phyloP scores from a whole-genome alignment of 2,329 filamentous ascomycete genomes.

The Apiospora kogelbergensis region DNA sequence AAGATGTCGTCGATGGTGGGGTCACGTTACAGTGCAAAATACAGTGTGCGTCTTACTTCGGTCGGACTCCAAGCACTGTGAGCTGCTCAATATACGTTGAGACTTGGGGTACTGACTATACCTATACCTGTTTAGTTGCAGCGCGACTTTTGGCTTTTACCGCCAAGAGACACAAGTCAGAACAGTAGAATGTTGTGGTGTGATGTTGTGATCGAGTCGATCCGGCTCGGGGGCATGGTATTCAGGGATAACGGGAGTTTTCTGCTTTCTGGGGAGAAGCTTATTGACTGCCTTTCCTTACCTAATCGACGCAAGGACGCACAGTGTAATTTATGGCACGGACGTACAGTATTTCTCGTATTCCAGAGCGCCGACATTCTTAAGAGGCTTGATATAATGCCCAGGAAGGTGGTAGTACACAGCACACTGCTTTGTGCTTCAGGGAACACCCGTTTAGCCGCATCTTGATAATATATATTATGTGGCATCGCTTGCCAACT shows the following conservation, averaged over 20 bases:
- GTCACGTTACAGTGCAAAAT: constrained; percentile 7
- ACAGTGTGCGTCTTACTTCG: neutral
- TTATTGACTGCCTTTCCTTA: neutral
- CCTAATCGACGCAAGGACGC: neutral
- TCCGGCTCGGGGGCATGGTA: neutral
- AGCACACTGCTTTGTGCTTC: neutral
- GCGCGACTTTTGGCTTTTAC: neutral
- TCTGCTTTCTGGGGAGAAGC: neutral
- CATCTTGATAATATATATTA: neutral
- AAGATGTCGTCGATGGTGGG: constrained; percentile 4
- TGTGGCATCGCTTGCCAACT: neutral
- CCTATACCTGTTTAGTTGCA: neutral
- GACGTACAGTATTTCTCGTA: neutral
- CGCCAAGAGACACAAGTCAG: neutral
- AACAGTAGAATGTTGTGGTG: neutral
- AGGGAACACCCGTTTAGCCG: neutral
- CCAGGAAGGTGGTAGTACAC: neutral
- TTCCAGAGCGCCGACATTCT: neutral
- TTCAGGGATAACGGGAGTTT: neutral
- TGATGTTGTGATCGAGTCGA: neutral
- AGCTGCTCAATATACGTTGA: neutral
- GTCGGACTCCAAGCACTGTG: neutral
- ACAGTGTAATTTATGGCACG: neutral
- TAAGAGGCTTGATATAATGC: constrained; percentile 1
- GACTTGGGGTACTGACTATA: neutral